Percentiles rank a stretch among this genome's conserved stretches.
Evolutionary conservation across 371 early-diverging fungal genomes (phyloP).

Genomic region (Mucor plumbeus): DNA sequence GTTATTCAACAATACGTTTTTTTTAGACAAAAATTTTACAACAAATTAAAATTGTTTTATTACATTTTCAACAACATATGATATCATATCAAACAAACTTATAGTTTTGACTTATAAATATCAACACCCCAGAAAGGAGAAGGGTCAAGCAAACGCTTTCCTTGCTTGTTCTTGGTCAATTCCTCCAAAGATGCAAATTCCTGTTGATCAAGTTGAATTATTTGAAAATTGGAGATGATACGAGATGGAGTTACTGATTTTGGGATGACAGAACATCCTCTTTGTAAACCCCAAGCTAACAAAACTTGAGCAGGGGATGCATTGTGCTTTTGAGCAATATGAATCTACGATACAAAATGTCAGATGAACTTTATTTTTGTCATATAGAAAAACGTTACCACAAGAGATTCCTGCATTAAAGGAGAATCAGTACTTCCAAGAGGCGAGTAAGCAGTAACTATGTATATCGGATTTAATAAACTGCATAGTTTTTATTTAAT

Average conservation of each 20-base stretch:
- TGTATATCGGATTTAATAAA: no score
- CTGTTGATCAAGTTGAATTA: constrained; percentile 46
- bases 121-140: constrained; percentile 38
- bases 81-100: background rate
- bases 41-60: no score
- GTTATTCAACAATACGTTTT: no score
- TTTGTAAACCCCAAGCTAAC: constrained; percentile 77
- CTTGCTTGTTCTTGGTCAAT: constrained; percentile 8
- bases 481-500: background rate
- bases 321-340: constrained; percentile 74
- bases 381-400: constrained; percentile 32
- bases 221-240: constrained; percentile 57
- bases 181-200: constrained; percentile 24
- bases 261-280: constrained; percentile 67
- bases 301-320: constrained; percentile 76
- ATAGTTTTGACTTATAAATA: constrained; percentile 29
- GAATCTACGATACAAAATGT: constrained; percentile 17
- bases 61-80: no score
- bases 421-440: constrained; percentile 43
- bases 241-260: constrained; percentile 59
- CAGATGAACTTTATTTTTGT: constrained; percentile 32
- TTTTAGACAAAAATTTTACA: no score
- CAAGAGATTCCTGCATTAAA: constrained; percentile 43
- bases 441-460: constrained; percentile 50
- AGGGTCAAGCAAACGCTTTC: constrained; percentile 40